Base-by-base conservation (phyloP, 2,329 filamentous ascomycete species). In the Davidsoniella australis region DNA sequence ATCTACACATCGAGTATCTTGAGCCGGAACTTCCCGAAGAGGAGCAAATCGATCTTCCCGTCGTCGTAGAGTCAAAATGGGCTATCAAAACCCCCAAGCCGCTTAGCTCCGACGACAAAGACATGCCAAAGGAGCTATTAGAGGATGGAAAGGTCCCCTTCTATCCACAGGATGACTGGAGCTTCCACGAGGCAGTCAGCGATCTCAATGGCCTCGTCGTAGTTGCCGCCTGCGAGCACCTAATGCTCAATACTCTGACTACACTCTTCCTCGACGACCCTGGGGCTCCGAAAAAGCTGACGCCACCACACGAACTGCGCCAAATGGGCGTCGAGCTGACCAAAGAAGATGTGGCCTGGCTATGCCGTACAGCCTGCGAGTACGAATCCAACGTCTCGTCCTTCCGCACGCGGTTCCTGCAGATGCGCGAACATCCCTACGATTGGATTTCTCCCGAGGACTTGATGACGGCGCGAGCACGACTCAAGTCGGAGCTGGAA, bases 141-240 rank as follows among this genome's bases (percentile, higher is more conserved):
- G 36, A 23, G 10, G 33, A 38, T 16, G 40, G 23, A 4, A 17
- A 29, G 12, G 39, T 33, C 12, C 36, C 39, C 5, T 49, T 52
- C n/a, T 49, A 52, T 20, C 47, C 47, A 5, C 50, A 52, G n/a
- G 37, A 41, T 5, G 29, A 47, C 33, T 47, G 26, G 29, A 41
- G 41, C 2, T 51, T 56, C 17, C 45, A 57, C 40, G 60, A 62
- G 38, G 48, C 56, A 2, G 59, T 62, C 16, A 57, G 57, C 33
- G 59, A 61, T 37, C 51, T 62, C 8, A 62, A 62, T 16, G 56
- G 58, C 5, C 52, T 61, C 38, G 57, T 54, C 10, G 23, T 61
- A 23, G 55, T 56, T 5, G 56, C 58, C 17, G 57, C 58, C 16
- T 57, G 56, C 14, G 58, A 61, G 16, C 54, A 58, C 39, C 40